These are phyloP conservation scores for Aureobasidium sp. DNA, from an alignment of 2,329 filamentous ascomycete species.

Conservation along the genomic window DNA sequence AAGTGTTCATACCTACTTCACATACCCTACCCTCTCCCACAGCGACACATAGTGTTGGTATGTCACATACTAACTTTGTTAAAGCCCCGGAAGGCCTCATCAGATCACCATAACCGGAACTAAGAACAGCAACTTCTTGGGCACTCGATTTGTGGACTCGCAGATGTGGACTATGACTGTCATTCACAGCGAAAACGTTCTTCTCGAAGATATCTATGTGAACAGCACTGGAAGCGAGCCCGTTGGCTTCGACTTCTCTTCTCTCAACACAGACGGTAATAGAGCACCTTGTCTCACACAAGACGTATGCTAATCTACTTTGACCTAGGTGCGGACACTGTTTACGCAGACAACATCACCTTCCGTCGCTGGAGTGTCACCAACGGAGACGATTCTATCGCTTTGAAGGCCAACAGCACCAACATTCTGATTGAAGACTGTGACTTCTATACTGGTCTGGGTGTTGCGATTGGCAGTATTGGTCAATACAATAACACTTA, in stretches of 20 bases:
- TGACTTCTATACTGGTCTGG: conserved; percentile 44
- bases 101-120: conserved; percentile 46
- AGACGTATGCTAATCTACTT: no score
- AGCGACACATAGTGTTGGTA: no score
- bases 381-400: conserved; percentile 50
- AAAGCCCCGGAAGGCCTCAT: conserved; percentile 41
- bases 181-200: conserved; percentile 41
- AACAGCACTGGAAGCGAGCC: conserved; percentile 39
- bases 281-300: no score
- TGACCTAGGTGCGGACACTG: conserved; percentile 41
- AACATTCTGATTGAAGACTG: conserved; percentile 47
- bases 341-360: conserved; percentile 47
- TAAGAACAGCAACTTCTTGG: conserved; percentile 42
- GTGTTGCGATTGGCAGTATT: conserved; percentile 52
- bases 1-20: background rate
- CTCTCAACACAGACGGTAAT: conserved; percentile 35
- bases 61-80: background rate
- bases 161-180: conserved; percentile 55
- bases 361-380: conserved; percentile 46
- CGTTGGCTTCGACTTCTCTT: conserved; percentile 18
- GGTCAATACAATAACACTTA: conserved; percentile 46
- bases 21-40: no score
- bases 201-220: conserved; percentile 47
- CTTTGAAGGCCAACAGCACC: conserved; percentile 50
- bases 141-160: conserved; percentile 47